Conservation (phyloP, 2,329 filamentous ascomycete genomes). For the Colletotrichum falcatum region DNA sequence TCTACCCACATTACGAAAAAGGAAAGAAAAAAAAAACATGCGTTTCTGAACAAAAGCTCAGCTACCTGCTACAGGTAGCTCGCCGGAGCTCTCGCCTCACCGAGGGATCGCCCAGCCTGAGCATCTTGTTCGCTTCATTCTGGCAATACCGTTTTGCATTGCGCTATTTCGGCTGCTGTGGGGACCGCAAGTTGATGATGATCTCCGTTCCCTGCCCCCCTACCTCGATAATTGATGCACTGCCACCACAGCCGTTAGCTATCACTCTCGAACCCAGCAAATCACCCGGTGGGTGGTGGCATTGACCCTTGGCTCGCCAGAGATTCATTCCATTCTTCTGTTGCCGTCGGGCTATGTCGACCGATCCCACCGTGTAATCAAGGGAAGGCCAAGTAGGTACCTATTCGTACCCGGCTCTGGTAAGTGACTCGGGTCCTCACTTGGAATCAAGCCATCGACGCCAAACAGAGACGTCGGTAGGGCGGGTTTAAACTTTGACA, state of each 20-base stretch:
- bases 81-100: too few relatives aligned
- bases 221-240: conserved; percentile 35
- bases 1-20: conserved; percentile 33
- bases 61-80: too few relatives aligned
- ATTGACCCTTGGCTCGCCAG: conserved; percentile 3
- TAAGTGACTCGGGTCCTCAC: neutral
- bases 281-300: conserved; percentile 33
- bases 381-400: neutral
- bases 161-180: neutral
- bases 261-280: conserved; percentile 15
- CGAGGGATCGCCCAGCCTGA: too few relatives aligned
- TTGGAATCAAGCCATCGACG: neutral
- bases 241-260: conserved; percentile 32
- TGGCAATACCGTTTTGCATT: conserved; percentile 13
- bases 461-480: neutral
- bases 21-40: too few relatives aligned
- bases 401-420: too few relatives aligned
- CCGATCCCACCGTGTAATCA: neutral
- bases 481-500: conserved; percentile 12
- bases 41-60: too few relatives aligned
- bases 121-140: neutral
- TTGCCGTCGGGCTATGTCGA: conserved; percentile 17
- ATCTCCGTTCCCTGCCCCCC: conserved; percentile 32
- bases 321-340: neutral
- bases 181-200: neutral